Evolutionary conservation across 2,329 filamentous ascomycete genomes (phyloP).

Genomic region (Geosmithia putterillii): DNA sequence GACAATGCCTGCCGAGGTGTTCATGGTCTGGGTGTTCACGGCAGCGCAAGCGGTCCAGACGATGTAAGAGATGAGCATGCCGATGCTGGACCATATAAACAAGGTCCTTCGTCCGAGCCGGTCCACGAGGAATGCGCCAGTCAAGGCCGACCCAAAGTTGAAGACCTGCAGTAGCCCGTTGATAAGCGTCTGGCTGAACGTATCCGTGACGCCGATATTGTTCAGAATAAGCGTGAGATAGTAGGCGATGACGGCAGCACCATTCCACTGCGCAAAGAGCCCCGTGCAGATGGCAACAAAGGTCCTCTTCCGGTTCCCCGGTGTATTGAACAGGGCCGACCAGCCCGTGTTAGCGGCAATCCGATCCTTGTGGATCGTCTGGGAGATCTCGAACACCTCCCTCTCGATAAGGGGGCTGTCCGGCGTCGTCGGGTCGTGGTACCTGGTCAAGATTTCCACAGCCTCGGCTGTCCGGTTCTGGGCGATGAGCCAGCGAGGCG

Average conservation of each 20-base stretch:
- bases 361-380: background rate
- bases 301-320: conserved; percentile 13
- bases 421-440: background rate
- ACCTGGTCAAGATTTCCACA: conserved; percentile 14
- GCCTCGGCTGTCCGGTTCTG: conserved; percentile 44
- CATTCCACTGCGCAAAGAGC: conserved; percentile 16
- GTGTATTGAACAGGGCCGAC: conserved; percentile 25
- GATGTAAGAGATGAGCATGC: conserved; percentile 22
- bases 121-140: conserved; percentile 25
- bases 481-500: conserved; percentile 44
- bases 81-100: conserved; percentile 20
- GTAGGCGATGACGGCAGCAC: conserved; percentile 19
- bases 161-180: conserved; percentile 27
- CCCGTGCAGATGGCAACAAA: conserved; percentile 10
- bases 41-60: conserved; percentile 26
- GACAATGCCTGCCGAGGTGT: conserved; percentile 22
- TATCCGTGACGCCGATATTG: conserved; percentile 20
- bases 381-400: conserved; percentile 1
- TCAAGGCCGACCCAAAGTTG: conserved; percentile 21
- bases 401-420: background rate
- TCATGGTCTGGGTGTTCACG: conserved; percentile 11
- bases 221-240: conserved; percentile 21
- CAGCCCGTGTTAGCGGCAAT: conserved; percentile 17
- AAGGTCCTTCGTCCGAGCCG: conserved; percentile 27
- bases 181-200: conserved; percentile 21